phyloP scores from a whole-genome alignment of 2,329 filamentous ascomycete genomes.

The Penicillium sp. region DNA sequence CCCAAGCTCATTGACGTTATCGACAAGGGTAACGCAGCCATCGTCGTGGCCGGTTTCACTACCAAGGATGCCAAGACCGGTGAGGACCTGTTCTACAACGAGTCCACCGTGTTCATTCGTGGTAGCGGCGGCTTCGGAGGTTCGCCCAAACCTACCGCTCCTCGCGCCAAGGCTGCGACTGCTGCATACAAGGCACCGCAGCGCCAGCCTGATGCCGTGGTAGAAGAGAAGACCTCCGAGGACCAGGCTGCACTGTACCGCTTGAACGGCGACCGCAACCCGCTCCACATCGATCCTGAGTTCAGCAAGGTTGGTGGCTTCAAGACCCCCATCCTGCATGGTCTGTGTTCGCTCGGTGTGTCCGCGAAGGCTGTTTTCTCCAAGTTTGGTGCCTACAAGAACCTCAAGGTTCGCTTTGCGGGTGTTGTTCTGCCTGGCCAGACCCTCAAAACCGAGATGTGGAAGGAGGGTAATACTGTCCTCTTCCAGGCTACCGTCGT shows the following conservation, averaged over 20 bases:
- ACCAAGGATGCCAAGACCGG: conserved; percentile 83
- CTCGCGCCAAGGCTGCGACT: conserved; percentile 76
- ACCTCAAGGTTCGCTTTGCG: conserved; percentile 89
- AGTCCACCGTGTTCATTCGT: conserved; percentile 87
- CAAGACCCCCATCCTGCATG: conserved; percentile 90
- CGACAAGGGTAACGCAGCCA: conserved; percentile 88
- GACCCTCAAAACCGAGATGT: conserved; percentile 92
- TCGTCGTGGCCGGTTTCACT: conserved; percentile 75
- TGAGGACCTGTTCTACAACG: conserved; percentile 95
- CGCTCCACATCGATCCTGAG: conserved; percentile 88
- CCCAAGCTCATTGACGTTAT: conserved; percentile 87
- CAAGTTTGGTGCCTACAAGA: conserved; percentile 78
- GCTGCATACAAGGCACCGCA: conserved; percentile 75
- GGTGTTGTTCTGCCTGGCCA: conserved; percentile 82
- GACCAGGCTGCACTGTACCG: conserved; percentile 94
- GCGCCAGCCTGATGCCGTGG: conserved; percentile 73
- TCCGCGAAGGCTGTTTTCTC: conserved; percentile 86
- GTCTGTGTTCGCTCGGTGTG: conserved; percentile 92
- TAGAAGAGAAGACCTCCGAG: conserved; percentile 81
- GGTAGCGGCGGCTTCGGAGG: conserved; percentile 90
- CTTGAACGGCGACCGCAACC: conserved; percentile 91
- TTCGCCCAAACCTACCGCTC: conserved; percentile 63
- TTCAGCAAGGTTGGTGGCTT: conserved; percentile 97
- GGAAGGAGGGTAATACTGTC: conserved; percentile 77
- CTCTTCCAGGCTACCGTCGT: conserved; percentile 86